A percentile compares a stretch with the other conserved stretches of the same genome.
These are phyloP conservation scores for Colletotrichum noveboracense DNA, from an alignment of 2,329 filamentous ascomycete genomes.

Conservation along the genomic window DNA sequence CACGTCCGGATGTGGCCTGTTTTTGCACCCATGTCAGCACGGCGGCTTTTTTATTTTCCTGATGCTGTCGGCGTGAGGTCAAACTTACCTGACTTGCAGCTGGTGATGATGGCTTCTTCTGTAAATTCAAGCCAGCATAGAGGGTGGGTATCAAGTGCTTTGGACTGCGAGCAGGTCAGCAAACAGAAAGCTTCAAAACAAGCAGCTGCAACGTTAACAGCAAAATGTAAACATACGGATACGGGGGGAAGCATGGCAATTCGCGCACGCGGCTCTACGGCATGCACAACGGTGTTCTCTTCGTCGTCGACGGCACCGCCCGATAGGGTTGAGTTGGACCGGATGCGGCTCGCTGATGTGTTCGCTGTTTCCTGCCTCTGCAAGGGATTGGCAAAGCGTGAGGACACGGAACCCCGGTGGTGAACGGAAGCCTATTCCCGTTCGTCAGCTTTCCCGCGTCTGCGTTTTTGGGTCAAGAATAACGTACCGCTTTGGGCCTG, in stretches of 20 bases:
- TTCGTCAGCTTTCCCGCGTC: conserved; percentile 8
- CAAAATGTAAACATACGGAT: conserved; percentile 60
- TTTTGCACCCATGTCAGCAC: neutral
- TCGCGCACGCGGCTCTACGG: conserved; percentile 82
- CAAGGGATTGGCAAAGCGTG: conserved; percentile 49
- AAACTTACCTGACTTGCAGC: conserved; percentile 83
- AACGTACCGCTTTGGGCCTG: conserved; percentile 80
- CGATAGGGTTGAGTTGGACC: conserved; percentile 74
- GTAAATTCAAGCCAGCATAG: conserved; percentile 93
- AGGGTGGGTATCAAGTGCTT: conserved; percentile 84
- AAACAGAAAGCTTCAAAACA: neutral
- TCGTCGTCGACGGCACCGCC: conserved; percentile 50
- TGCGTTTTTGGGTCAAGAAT: neutral
- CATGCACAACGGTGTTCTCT: conserved; percentile 68
- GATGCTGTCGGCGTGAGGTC: conserved; percentile 23
- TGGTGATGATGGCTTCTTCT: conserved; percentile 89
- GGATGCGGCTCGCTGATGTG: conserved; percentile 62
- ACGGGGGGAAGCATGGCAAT: conserved; percentile 91
- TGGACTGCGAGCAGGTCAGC: conserved; percentile 60
- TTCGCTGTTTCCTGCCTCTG: conserved; percentile 68
- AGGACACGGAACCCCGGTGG: conserved; percentile 61
- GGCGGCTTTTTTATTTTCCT: neutral
- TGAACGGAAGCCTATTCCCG: conserved; percentile 55
- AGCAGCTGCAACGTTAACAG: neutral
- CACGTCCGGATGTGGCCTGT: conserved; percentile 78